Evolutionary conservation across 1,284 basidiomycete genomes (phyloP).

Genomic region (Pholiota adiposa): DNA sequence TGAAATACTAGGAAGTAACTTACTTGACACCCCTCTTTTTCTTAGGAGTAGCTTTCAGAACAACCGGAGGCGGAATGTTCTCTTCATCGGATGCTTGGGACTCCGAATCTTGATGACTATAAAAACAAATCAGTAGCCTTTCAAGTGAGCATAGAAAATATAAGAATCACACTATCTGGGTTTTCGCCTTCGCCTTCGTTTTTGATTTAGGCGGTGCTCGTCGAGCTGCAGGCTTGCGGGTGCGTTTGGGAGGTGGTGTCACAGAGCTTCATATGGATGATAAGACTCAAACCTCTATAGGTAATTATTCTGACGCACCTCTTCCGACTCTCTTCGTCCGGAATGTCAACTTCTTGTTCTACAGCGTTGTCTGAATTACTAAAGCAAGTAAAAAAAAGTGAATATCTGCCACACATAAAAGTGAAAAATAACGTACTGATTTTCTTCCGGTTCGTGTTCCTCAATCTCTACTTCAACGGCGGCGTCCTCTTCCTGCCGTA

Average conservation of each 20-base stretch:
- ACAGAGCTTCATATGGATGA: constrained; percentile 8
- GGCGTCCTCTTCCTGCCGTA: not conserved
- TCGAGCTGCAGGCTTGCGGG: constrained; percentile 8
- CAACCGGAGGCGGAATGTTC: constrained; percentile 22
- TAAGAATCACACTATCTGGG: constrained; percentile 14
- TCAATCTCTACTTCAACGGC: not conserved
- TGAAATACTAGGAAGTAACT: constrained; percentile 5
- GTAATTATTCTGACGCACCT: constrained; percentile 1
- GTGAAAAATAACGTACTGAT: not conserved
- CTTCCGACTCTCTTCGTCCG: constrained; percentile 15
- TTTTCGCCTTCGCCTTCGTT: constrained; percentile 8
- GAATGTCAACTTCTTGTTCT: constrained; percentile 5
- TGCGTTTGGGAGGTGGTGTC: constrained; percentile 18
- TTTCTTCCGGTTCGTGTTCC: constrained; percentile 1
- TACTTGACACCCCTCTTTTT: constrained; percentile 34
- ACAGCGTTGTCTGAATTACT: constrained; percentile 11
- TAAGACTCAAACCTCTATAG: not conserved
- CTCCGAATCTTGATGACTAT: constrained; percentile 31
- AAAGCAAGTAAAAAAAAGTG: not conserved
- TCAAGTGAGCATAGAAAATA: not conserved
- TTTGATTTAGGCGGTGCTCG: constrained; percentile 10
- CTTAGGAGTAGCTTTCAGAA: constrained; percentile 21
- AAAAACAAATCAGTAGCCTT: constrained; percentile 15
- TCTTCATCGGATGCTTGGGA: constrained; percentile 19
- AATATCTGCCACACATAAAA: not conserved